These are phyloP conservation scores for Polygonum aviculare DNA, from an alignment of 148 eudicot species.

Conservation along the genomic window DNA sequence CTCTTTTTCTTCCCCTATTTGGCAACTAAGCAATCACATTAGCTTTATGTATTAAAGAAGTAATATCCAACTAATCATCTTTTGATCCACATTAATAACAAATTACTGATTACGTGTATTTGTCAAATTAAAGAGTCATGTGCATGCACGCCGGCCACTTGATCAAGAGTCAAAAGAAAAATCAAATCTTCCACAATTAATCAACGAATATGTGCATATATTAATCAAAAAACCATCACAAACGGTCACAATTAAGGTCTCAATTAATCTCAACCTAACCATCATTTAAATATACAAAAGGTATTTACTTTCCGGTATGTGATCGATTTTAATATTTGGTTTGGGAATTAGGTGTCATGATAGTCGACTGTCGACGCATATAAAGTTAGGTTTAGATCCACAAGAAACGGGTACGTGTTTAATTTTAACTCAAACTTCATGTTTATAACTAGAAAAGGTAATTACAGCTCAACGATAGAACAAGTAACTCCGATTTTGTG, in stretches of 20 bases:
- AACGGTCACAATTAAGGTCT: background rate
- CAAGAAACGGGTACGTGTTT: slow-evolving; percentile 17
- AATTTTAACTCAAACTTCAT: slow-evolving; percentile 27
- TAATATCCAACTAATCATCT: background rate
- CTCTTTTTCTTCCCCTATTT: background rate
- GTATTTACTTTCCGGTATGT: slow-evolving; percentile 8
- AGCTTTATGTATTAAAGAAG: background rate
- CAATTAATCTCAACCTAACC: slow-evolving; percentile 26
- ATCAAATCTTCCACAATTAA: background rate
- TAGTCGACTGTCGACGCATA: background rate
- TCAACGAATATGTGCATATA: background rate
- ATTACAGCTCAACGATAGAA: background rate
- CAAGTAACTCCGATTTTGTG: background rate
- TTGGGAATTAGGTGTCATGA: background rate
- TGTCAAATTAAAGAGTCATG: background rate
- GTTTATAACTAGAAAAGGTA: background rate
- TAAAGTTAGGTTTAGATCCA: slow-evolving; percentile 28
- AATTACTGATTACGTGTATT: background rate
- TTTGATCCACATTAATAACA: background rate
- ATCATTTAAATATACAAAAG: slow-evolving; percentile 27
- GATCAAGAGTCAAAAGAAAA: background rate
- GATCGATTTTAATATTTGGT: background rate
- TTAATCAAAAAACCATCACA: background rate
- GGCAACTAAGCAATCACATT: background rate
- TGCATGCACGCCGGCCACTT: background rate